Base-by-base conservation (phyloP, 108 stramenopile genomes). In the Stephanodiscus triporus region DNA sequence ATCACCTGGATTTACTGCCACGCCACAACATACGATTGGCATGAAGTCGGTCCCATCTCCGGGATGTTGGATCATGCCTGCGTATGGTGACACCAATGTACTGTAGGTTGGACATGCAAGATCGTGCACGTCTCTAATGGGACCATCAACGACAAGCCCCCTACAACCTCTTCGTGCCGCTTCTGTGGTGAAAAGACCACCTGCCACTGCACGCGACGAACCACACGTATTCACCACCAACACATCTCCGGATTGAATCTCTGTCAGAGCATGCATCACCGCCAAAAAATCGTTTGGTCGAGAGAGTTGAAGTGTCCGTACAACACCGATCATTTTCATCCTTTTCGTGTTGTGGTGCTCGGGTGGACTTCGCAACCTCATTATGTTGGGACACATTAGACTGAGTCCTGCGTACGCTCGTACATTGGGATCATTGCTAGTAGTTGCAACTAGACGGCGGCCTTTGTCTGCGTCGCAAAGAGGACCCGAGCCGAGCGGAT, bases 121-220 rank as follows among this genome's bases (percentile, higher is more conserved):
- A 54, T 81, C 63, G 9, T 55, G 58, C 16, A 80, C 75, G 62
- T 84, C 83, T 38, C 86, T 65, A 10, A 86, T 70, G 19, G 86
- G 86, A 27, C 86, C 83, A 71, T 84, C 86, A 23, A 86, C 68
- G 20, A 86, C 72, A 51, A 86, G 84, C 4, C 86, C 86, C 11
- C 55, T 69, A 22, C 81, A 27, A n/a, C 80, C 80, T 57, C 72
- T 70, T 24, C 81, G 54, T 45, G 61, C 60, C 7, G 83, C 86
- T 48, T 86, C 83, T 1, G 67, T 50, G 20, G 58, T 53, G 63
- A 86, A 84, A 40, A 86, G 63, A 24, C 76, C 67, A n/a, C 86
- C 86, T 47, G 86, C 86, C 29, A 86, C 86, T 9, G 86, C 86
- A n/a, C 83, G 62, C 27, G 76, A 78, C 34, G 83, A 84, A 4